A percentile compares a stretch with the other conserved stretches of the same genome.
These are phyloP conservation scores for Aspergillus conjunctus DNA, from an alignment of 495 filamentous ascomycete genomes.

Conservation along the genomic window DNA sequence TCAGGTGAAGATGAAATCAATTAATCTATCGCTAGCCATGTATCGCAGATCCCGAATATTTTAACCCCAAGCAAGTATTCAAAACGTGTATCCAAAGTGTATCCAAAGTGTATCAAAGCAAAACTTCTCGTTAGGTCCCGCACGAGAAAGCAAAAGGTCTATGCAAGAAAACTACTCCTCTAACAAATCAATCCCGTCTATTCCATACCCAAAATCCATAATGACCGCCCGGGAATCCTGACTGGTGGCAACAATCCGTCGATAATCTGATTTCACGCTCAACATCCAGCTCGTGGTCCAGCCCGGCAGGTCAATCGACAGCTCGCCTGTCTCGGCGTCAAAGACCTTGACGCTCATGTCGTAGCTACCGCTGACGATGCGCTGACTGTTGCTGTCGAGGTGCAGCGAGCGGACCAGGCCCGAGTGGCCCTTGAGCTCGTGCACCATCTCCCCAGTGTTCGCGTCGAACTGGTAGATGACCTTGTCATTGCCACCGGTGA, in stretches of 20 bases:
- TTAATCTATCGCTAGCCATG: slow-evolving; percentile 22
- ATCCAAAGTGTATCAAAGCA: slow-evolving; percentile 15
- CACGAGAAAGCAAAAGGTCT: slow-evolving; percentile 14
- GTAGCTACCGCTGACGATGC: slow-evolving; percentile 89
- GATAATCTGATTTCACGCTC: slow-evolving; percentile 91
- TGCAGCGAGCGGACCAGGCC: slow-evolving; percentile 85
- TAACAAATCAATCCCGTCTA: slow-evolving; percentile 51
- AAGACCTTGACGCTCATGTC: slow-evolving; percentile 93
- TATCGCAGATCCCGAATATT: slow-evolving; percentile 22
- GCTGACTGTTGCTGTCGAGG: slow-evolving; percentile 77
- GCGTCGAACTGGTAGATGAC: slow-evolving; percentile 94
- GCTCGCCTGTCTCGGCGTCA: slow-evolving; percentile 72
- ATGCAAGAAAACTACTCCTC: slow-evolving; percentile 40
- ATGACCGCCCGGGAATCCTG: slow-evolving; percentile 89
- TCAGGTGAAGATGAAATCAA: too few relatives aligned
- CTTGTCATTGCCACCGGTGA: slow-evolving; percentile 91
- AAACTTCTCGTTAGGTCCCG: slow-evolving; percentile 13
- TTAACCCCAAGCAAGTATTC: slow-evolving; percentile 5
- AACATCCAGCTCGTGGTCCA: slow-evolving; percentile 97
- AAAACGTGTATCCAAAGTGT: not conserved
- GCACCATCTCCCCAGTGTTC: slow-evolving; percentile 79
- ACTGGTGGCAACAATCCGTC: slow-evolving; percentile 87
- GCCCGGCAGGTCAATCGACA: slow-evolving; percentile 74
- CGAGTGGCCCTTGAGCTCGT: slow-evolving; percentile 74
- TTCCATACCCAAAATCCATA: slow-evolving; percentile 69